phyloP scores from a whole-genome alignment of 140 eudicot genomes.

The Senecio squalidus region DNA sequence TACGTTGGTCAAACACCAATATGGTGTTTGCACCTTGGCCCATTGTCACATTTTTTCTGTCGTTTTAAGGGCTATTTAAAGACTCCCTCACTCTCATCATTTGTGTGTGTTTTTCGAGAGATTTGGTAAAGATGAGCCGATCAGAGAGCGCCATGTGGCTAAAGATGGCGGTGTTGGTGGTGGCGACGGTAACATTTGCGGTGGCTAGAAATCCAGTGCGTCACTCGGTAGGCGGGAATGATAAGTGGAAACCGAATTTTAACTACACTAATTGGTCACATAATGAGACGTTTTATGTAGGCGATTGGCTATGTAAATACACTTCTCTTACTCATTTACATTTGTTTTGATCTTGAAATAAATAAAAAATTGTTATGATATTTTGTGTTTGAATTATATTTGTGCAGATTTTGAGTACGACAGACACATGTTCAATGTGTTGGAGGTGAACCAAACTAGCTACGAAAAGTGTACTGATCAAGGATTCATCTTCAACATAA shows the following conservation, averaged over 20 bases:
- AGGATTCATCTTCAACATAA: conserved; percentile 47
- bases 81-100: not conserved
- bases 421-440: conserved; percentile 38
- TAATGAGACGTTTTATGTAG: conserved; percentile 45
- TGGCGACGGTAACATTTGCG: conserved; percentile 22
- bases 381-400: not conserved
- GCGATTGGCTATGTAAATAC: conserved; percentile 57
- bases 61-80: conserved; percentile 6
- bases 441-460: conserved; percentile 56
- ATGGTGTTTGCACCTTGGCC: conserved; percentile 6
- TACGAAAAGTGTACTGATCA: conserved; percentile 41
- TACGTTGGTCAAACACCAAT: conserved; percentile 3
- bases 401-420: conserved; percentile 52
- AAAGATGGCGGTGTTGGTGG: conserved; percentile 21
- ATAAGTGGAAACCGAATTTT: conserved; percentile 38
- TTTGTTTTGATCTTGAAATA: not conserved
- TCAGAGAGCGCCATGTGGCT: conserved; percentile 10
- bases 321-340: not conserved
- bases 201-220: conserved; percentile 36
- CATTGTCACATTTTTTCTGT: not conserved
- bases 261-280: conserved; percentile 63
- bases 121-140: conserved; percentile 16
- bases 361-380: too few relatives aligned
- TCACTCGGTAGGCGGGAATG: conserved; percentile 48
- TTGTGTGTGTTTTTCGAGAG: not conserved